A percentile compares a stretch with the other conserved stretches of the same genome.
Evolutionary conservation across 2,329 filamentous ascomycete species (phyloP).

Genomic region (Dactylellina parvicollis): DNA sequence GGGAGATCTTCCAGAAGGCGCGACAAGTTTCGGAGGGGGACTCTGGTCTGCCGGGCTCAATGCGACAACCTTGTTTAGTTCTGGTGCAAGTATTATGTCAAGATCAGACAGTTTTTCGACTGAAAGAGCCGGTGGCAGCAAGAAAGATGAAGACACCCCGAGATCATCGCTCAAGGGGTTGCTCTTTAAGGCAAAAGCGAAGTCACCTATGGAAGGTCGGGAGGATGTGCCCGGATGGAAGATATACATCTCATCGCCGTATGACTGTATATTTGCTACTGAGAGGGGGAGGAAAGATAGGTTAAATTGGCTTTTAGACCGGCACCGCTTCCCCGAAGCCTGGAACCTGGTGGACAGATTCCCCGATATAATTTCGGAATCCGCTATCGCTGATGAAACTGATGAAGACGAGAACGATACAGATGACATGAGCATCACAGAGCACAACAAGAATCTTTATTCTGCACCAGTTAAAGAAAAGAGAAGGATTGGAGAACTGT

Average conservation of each 20-base stretch:
- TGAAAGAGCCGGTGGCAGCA: conserved; percentile 28
- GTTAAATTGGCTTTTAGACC: conserved; percentile 83
- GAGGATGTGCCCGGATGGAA: conserved; percentile 70
- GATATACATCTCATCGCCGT: conserved; percentile 95
- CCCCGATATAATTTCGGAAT: conserved; percentile 73
- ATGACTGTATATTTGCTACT: conserved; percentile 92
- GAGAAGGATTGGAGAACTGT: conserved; percentile 86
- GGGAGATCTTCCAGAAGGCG: conserved; percentile 73
- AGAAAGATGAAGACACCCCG: conserved; percentile 34
- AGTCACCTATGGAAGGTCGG: conserved; percentile 59
- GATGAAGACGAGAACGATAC: conserved; percentile 75
- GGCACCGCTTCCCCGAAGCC: conserved; percentile 80
- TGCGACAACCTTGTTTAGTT: conserved; percentile 85
- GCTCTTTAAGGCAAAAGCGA: conserved; percentile 53
- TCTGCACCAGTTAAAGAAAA: conserved; percentile 85
- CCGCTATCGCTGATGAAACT: conserved; percentile 57
- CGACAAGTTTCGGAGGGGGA: conserved; percentile 69
- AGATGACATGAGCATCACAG: conserved; percentile 60
- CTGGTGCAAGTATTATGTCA: conserved; percentile 76
- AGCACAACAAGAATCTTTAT: conserved; percentile 63
- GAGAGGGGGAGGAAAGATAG: conserved; percentile 88
- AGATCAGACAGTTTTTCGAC: conserved; percentile 50
- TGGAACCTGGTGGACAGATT: conserved; percentile 91
- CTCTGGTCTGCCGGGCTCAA: conserved; percentile 93
- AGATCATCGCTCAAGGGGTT: conserved; percentile 48